Base-by-base conservation (phyloP, 2,329 filamentous ascomycete genomes). In the Malbranchea zuffiana region DNA sequence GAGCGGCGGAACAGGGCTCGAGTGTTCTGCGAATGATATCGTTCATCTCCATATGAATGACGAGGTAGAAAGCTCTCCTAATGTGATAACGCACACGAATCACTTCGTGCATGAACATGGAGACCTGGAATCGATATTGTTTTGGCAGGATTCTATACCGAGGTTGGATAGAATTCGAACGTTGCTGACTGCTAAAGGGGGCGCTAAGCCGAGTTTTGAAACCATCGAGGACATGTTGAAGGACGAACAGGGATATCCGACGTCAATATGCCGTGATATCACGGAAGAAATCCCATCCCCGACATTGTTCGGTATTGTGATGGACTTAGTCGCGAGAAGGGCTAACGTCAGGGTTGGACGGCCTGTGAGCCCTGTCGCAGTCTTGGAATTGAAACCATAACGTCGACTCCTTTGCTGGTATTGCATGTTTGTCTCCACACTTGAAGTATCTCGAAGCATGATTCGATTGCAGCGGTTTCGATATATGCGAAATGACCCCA, bases 1-100 rank as follows among this genome's bases (percentile, higher is more conserved):
- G 0, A 56, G 48, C 0, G 65, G 63, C 1, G 60, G 61, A 0
- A 47, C 67, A 3, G 71, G 72, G 0, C 44, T 74, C 5, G 72
- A 76, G 47, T 74, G 65, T 32, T 54, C 48, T n/a, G 40, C 43
- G 27, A 28, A 43, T 2, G 54, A 55, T 37, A 39, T 44, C 10
- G 32, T 45, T 7, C 23, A 25, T 20, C 25, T 46, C 12, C 19
- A 41, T 19, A 42, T 44, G 43, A 39, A 35, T 4, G 45, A 42
- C 25, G 31, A 37, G 13, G 35, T 25, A 6, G 39, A 38, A 12
- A 34, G 32, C 27, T 26, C 35, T 25, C 17, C 21, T 8, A 44
- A 44, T 3, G 32, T 44, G 3, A 17, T 50, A 5, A 48, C 47
- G 5, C 55, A 59, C 41, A 53, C 54, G 3, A 59, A 58, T 39